Evolutionary conservation across 352 stramenopile species (phyloP), one percentile per base, ranked within the genome.

Genomic region (Globisporangium polare): DNA sequence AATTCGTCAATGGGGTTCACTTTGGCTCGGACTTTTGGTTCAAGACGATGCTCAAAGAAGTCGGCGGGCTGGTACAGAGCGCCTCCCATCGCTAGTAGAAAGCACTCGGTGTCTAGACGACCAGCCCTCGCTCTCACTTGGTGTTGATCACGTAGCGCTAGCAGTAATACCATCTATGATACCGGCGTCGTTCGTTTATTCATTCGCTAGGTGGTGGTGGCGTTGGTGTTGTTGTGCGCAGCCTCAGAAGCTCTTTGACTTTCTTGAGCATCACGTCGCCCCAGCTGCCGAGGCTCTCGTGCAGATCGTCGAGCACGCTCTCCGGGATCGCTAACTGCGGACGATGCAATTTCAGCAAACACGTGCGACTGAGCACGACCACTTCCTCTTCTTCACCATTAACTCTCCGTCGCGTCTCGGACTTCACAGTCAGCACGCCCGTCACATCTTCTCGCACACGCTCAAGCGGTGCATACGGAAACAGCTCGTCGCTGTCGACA

Each of bases 221-320:
- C 20, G 41, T 20, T n/a, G 15, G 2, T 22, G 41, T 46, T 46
- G 41, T n/a, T 24, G 41, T 20, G 41, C 8, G 41, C 15, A 46
- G 15, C 13, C 22, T n/a, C n/a, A 53, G 47, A 12, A 53, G 24
- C 27, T 53, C 47, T n/a, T 35, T 31, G 47, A 53, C 47, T 35
- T 31, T 53, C 47, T 53, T 53, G 47, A 53, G 24, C 47, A 53
- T 53, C 17, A 33, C 12, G 47, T 53, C 22, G 27, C 47, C 47
- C n/a, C 47, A 53, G 47, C 22, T 31, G 47, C 35, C 22, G 5
- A 58, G 10, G 17, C 20, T 41, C 29, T 5, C 29, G 15, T 27
- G 35, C 29, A 46, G 20, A 24, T 41, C 10, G 18, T 51, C 27
- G 17, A 53, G 15, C 47, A 35, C 15, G 15, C 41, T 46, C 41